Conservation (phyloP, 768 basidiomycete genomes). For the Russula sp. region DNA sequence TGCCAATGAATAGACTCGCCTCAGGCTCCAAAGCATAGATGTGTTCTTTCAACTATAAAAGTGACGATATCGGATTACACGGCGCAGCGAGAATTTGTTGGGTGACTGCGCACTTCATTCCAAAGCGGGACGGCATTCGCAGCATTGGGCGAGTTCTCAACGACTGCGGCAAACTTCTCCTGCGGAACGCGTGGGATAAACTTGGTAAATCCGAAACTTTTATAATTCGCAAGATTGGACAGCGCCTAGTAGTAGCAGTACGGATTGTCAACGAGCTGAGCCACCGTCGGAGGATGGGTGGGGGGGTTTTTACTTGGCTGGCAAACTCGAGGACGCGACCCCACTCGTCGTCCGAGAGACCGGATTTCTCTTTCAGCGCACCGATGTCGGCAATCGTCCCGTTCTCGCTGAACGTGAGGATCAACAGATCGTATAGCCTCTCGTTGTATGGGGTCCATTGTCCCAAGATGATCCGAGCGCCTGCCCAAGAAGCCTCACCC, state of each 20-base stretch:
- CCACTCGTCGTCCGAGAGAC: constrained; percentile 56
- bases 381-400: constrained; percentile 53
- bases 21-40: constrained; percentile 68
- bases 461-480: constrained; percentile 74
- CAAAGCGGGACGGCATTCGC: constrained; percentile 53
- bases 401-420: constrained; percentile 58
- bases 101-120: constrained; percentile 43
- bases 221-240: constrained; percentile 69
- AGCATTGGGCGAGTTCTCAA: constrained; percentile 55
- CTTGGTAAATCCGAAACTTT: constrained; percentile 80
- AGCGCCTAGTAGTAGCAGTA: constrained; percentile 34
- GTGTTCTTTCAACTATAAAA: constrained; percentile 57
- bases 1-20: constrained; percentile 67
- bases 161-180: constrained; percentile 56
- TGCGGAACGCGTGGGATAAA: constrained; percentile 66
- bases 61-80: neutral
- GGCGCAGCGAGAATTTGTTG: neutral
- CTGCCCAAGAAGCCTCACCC: constrained; percentile 73
- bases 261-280: neutral
- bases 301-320: constrained; percentile 45
- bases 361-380: constrained; percentile 47
- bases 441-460: constrained; percentile 75
- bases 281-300: neutral
- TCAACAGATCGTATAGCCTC: constrained; percentile 65
- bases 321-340: constrained; percentile 66